Percentiles rank a stretch among this genome's conserved stretches.
Conservation (phyloP, 345 rosid species). For the Atalantia buxifolia region DNA sequence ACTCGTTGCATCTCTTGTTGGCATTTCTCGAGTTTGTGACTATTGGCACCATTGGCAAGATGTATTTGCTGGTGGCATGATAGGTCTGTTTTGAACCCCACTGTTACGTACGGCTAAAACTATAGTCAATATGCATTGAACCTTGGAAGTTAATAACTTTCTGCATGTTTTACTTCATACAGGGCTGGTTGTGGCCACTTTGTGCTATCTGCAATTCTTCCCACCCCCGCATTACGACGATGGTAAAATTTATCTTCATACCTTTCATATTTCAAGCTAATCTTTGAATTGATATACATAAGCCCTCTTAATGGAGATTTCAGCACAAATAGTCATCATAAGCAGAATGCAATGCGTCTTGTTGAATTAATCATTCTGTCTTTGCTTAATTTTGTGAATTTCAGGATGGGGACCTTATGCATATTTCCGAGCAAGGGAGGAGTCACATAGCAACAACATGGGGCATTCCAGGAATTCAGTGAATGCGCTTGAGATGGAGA, state of each 20-base stretch:
- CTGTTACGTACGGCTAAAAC: not conserved
- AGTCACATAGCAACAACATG: constrained; percentile 18
- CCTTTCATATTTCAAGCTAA: not conserved
- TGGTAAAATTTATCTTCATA: constrained; percentile 20
- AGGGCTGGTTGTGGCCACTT: constrained; percentile 50
- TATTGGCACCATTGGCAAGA: constrained; percentile 94
- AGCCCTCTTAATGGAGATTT: not conserved
- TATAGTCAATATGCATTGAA: not conserved
- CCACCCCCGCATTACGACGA: constrained; percentile 59
- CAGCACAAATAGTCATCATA: not conserved
- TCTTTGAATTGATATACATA: no score
- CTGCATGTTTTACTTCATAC: constrained; percentile 2
- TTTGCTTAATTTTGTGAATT: not conserved
- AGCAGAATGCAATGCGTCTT: not conserved
- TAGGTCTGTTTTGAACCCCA: constrained; percentile 33
- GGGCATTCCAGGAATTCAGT: constrained; percentile 20
- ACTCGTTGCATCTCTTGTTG: constrained; percentile 70
- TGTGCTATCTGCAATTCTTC: constrained; percentile 65
- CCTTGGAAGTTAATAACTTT: not conserved
- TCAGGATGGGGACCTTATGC: constrained; percentile 73
- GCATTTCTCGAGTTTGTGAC: constrained; percentile 79
- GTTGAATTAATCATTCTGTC: not conserved
- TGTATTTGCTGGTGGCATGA: constrained; percentile 71
- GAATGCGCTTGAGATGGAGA: constrained; percentile 6
- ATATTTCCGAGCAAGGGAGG: constrained; percentile 54